A percentile compares a stretch with the other conserved stretches of the same genome.
phyloP scores from a whole-genome alignment of 2,329 filamentous ascomycete genomes.

The Cladosporium sp. region DNA sequence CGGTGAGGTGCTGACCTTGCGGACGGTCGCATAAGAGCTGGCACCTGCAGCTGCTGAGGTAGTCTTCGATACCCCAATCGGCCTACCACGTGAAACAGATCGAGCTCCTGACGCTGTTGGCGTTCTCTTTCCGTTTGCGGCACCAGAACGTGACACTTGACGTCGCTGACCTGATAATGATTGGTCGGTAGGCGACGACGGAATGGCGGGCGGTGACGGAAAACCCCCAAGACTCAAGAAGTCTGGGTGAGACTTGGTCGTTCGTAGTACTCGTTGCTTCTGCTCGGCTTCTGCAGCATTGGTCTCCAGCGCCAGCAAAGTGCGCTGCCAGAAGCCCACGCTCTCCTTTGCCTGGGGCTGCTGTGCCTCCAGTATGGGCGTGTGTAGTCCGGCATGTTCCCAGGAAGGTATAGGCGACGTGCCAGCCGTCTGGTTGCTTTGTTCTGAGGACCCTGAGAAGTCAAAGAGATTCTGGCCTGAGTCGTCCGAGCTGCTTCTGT shows the following conservation, averaged over 20 bases:
- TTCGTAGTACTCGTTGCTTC: slow-evolving; percentile 35
- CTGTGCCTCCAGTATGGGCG: slow-evolving; percentile 20
- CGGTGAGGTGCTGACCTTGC: slow-evolving; percentile 29
- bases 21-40: slow-evolving; percentile 22
- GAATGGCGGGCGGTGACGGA: slow-evolving; percentile 31
- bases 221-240: slow-evolving; percentile 33
- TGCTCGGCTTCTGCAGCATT: slow-evolving; percentile 43
- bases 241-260: slow-evolving; percentile 31
- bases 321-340: slow-evolving; percentile 52
- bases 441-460: slow-evolving; percentile 50
- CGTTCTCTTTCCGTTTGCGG: slow-evolving; percentile 28
- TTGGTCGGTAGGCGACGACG: slow-evolving; percentile 27
- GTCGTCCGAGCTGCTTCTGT: slow-evolving; percentile 46
- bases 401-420: slow-evolving; percentile 48
- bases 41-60: slow-evolving; percentile 21
- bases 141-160: slow-evolving; percentile 18
- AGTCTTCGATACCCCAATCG: slow-evolving; percentile 28
- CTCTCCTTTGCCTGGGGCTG: slow-evolving; percentile 38
- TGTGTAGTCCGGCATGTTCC: slow-evolving; percentile 23
- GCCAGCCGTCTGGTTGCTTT: slow-evolving; percentile 42
- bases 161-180: slow-evolving; percentile 26
- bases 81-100: slow-evolving; percentile 31
- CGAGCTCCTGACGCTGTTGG: slow-evolving; percentile 25
- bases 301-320: slow-evolving; percentile 48
- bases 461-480: slow-evolving; percentile 43